Conservation (phyloP, 768 basidiomycete species). For the Kwoniella mangroviensis region DNA sequence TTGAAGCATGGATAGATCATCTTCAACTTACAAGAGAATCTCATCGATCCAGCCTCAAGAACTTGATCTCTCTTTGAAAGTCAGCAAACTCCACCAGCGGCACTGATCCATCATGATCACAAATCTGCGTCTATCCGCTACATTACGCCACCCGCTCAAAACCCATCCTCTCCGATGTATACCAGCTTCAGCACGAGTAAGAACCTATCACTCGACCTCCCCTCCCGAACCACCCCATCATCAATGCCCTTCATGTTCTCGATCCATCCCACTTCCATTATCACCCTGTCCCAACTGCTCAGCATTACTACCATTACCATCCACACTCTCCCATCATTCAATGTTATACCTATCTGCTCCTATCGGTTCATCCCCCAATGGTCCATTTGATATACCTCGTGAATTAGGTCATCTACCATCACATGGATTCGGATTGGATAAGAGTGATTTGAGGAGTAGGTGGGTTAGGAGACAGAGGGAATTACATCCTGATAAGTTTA, state of each 20-base stretch:
- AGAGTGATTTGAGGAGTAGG: conserved; percentile 65
- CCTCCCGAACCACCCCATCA: conserved; percentile 24
- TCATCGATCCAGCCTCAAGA: too few relatives aligned
- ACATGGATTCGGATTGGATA: conserved; percentile 67
- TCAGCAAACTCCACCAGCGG: too few relatives aligned
- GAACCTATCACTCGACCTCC: neutral
- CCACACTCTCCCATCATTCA: conserved; percentile 67
- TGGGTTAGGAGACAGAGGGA: conserved; percentile 75
- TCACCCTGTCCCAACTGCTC: conserved; percentile 77
- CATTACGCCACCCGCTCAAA: too few relatives aligned
- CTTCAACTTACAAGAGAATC: too few relatives aligned
- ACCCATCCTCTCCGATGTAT: too few relatives aligned
- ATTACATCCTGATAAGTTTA: conserved; percentile 88
- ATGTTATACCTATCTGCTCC: conserved; percentile 67
- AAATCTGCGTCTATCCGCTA: too few relatives aligned
- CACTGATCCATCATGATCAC: too few relatives aligned
- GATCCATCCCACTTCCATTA: conserved; percentile 66
- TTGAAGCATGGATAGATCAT: too few relatives aligned
- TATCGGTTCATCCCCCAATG: conserved; percentile 22
- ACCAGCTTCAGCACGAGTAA: neutral
- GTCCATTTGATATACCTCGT: conserved; percentile 32
- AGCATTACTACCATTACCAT: conserved; percentile 67
- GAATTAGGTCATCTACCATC: conserved; percentile 40
- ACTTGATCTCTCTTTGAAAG: too few relatives aligned
- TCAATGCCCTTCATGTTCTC: conserved; percentile 70